phyloP scores from a whole-genome alignment of 2,329 filamentous ascomycete genomes.

The Trichophyton equinum region DNA sequence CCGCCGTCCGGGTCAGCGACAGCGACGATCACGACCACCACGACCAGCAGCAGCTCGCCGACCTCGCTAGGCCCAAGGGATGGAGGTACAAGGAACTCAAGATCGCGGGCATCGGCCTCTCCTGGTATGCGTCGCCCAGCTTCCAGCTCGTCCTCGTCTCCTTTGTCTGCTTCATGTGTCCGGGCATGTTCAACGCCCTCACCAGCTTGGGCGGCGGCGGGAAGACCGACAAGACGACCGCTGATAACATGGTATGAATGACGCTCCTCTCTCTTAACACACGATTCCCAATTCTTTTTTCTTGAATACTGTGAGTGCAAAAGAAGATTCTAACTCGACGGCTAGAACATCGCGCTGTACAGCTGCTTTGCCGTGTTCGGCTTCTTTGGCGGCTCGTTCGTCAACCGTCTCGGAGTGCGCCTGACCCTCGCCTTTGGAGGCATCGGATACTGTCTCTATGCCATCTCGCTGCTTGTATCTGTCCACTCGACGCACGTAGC shows the following conservation, averaged over 20 bases:
- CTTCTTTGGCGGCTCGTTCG: constrained; percentile 47
- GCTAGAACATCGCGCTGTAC: constrained; percentile 57
- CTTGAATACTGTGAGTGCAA: not conserved
- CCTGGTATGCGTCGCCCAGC: constrained; percentile 62
- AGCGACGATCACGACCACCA: not conserved
- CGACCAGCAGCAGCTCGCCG: not conserved
- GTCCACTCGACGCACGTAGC: constrained; percentile 36
- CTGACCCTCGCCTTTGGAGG: constrained; percentile 35
- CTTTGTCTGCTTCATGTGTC: constrained; percentile 58
- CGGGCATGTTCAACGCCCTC: constrained; percentile 61
- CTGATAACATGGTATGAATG: constrained; percentile 41
- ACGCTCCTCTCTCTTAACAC: not conserved
- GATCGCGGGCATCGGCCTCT: constrained; percentile 43
- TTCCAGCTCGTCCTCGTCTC: constrained; percentile 60
- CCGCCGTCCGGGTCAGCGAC: not conserved
- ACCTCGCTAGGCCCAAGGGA: not conserved
- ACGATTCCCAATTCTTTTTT: not conserved
- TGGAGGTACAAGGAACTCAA: constrained; percentile 28
- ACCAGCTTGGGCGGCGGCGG: constrained; percentile 54
- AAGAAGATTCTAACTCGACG: not conserved
- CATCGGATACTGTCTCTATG: constrained; percentile 38
- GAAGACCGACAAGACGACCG: constrained; percentile 43
- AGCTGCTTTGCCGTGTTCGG: constrained; percentile 56
- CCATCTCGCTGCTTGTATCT: constrained; percentile 38
- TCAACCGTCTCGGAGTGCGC: constrained; percentile 34